These are phyloP conservation scores for Blastobotrys raffinosifermentans DNA, from an alignment of 1,139 yeast genomes.

Conservation along the genomic window DNA sequence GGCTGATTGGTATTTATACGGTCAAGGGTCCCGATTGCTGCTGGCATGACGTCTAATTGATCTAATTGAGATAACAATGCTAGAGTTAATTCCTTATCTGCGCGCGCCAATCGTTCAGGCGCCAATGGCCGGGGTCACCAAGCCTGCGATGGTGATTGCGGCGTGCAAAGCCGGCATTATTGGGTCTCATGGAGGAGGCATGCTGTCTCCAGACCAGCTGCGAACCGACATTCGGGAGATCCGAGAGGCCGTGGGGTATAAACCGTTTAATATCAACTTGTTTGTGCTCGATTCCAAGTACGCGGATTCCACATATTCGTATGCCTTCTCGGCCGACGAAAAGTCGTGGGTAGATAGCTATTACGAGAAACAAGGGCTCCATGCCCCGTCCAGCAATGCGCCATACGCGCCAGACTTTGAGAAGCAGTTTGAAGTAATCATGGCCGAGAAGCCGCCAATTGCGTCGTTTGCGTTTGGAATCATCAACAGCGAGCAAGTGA, in stretches of 20 bases:
- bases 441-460: conserved; percentile 30
- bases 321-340: conserved; percentile 9
- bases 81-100: conserved; percentile 10
- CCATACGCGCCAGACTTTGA: conserved; percentile 16
- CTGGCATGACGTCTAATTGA: background rate
- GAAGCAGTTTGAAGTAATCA: conserved; percentile 17
- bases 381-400: conserved; percentile 11
- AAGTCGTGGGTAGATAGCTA: conserved; percentile 14
- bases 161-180: conserved; percentile 41
- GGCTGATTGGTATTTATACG: background rate
- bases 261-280: conserved; percentile 38
- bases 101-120: conserved; percentile 41
- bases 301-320: conserved; percentile 9
- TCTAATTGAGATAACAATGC: background rate
- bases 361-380: conserved; percentile 12
- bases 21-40: background rate
- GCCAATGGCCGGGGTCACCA: conserved; percentile 47
- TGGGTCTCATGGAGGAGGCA: conserved; percentile 43
- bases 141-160: conserved; percentile 36
- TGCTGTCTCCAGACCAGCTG: conserved; percentile 27
- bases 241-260: conserved; percentile 9
- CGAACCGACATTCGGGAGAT: conserved; percentile 14
- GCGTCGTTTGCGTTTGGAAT: conserved; percentile 43
- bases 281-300: conserved; percentile 23
- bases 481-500: conserved; percentile 32